phyloP scores from a whole-genome alignment of 768 basidiomycete species.

The Termitomyces eurrhizus region DNA sequence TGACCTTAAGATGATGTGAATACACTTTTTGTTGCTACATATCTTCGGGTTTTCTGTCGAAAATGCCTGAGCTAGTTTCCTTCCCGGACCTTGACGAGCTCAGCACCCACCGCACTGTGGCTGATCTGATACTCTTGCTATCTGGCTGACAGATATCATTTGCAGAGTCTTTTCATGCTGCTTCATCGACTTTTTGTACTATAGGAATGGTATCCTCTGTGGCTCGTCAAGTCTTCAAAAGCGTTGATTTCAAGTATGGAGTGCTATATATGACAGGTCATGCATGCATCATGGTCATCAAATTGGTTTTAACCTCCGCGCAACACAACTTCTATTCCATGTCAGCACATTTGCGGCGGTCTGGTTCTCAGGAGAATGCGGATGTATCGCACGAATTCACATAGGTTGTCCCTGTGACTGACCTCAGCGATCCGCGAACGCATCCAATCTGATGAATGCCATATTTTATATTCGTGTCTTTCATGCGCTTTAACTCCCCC shows the following conservation, averaged over 20 bases:
- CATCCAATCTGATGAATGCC: background rate
- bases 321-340: background rate
- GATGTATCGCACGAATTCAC: background rate
- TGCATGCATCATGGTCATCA: background rate
- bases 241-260: background rate
- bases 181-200: background rate
- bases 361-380: background rate
- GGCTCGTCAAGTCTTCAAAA: background rate
- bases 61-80: background rate
- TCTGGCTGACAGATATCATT: background rate
- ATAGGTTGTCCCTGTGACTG: background rate
- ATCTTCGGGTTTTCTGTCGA: background rate
- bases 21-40: background rate
- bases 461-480: background rate
- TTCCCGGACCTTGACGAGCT: background rate
- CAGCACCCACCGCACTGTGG: background rate
- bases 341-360: background rate
- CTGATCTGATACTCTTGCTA: background rate
- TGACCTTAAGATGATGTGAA: too few species aligned
- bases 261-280: background rate
- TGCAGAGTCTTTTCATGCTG: background rate
- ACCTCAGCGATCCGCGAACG: background rate
- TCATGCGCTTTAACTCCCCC: background rate
- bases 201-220: background rate
- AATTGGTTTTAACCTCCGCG: background rate